phyloP scores from a whole-genome alignment of 371 early-diverging fungal species.

The Mortierella sp. region DNA sequence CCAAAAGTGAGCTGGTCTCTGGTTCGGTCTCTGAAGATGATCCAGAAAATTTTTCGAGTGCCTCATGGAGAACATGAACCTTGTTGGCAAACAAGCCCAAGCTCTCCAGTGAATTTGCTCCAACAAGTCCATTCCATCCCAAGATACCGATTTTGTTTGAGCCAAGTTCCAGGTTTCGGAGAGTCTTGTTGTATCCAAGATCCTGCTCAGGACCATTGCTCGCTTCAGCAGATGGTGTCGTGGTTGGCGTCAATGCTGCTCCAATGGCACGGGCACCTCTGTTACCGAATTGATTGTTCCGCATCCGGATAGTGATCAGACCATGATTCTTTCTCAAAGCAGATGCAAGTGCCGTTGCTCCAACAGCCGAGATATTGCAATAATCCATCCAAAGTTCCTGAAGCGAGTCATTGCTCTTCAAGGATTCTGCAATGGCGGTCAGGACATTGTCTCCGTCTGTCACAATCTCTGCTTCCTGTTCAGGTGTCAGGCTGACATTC shows the following conservation, averaged over 20 bases:
- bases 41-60: slow-evolving; percentile 32
- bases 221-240: not conserved
- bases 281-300: slow-evolving; percentile 65
- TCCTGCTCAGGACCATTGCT: not conserved
- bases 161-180: slow-evolving; percentile 59
- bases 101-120: slow-evolving; percentile 54
- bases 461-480: slow-evolving; percentile 42
- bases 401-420: slow-evolving; percentile 50
- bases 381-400: slow-evolving; percentile 62
- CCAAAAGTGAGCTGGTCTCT: slow-evolving; percentile 5
- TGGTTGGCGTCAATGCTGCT: slow-evolving; percentile 24
- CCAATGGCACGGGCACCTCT: slow-evolving; percentile 56
- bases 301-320: slow-evolving; percentile 57
- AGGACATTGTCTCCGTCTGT: slow-evolving; percentile 60
- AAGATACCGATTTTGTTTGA: slow-evolving; percentile 57
- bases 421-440: slow-evolving; percentile 42
- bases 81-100: slow-evolving; percentile 64
- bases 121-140: slow-evolving; percentile 57
- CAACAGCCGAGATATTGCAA: slow-evolving; percentile 59
- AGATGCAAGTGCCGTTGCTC: slow-evolving; percentile 28
- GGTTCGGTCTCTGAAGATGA: not conserved
- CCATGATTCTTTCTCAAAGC: slow-evolving; percentile 37
- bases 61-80: slow-evolving; percentile 56
- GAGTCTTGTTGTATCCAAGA: slow-evolving; percentile 23
- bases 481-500: slow-evolving; percentile 24